These are phyloP conservation scores for Benincasa hispida DNA, from an alignment of 306 rosid genomes.

Conservation along the genomic window DNA sequence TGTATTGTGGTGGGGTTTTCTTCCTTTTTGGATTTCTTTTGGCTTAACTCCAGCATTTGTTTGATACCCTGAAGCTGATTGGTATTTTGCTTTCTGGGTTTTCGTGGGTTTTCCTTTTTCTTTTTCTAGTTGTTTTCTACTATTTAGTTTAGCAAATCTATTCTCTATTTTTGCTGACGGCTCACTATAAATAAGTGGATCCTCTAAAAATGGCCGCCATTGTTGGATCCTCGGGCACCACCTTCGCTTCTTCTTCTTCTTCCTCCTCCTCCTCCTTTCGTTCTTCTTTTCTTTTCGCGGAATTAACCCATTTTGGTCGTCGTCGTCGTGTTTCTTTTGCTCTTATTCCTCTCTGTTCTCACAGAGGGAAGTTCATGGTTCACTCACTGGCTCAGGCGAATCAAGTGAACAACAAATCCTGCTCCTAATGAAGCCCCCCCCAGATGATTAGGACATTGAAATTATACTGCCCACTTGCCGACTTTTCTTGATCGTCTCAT, in stretches of 20 bases:
- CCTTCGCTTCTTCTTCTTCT: constrained; percentile 21
- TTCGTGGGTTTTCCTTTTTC: not conserved
- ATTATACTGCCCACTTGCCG: not conserved
- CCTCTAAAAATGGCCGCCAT: constrained; percentile 40
- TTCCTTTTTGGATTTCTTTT: not conserved
- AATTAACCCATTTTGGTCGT: constrained; percentile 6
- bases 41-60: not conserved
- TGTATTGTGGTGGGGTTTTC: not conserved
- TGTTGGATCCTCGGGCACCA: constrained; percentile 30
- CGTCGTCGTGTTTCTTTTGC: constrained; percentile 26
- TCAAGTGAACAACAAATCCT: no score
- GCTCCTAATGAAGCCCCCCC: no score
- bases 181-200: constrained; percentile 35
- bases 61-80: not conserved
- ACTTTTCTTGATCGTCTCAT: not conserved
- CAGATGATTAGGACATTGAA: constrained; percentile 25
- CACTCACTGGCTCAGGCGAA: constrained; percentile 57
- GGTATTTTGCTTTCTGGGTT: not conserved
- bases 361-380: constrained; percentile 53
- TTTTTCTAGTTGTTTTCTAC: not conserved
- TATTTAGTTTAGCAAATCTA: not conserved
- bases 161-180: constrained; percentile 1
- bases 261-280: constrained; percentile 8
- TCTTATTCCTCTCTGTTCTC: constrained; percentile 20
- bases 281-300: constrained; percentile 21